A percentile compares a stretch with the other conserved stretches of the same genome.
phyloP scores from a whole-genome alignment of 306 rosid species.

The Luffa acutangula region DNA sequence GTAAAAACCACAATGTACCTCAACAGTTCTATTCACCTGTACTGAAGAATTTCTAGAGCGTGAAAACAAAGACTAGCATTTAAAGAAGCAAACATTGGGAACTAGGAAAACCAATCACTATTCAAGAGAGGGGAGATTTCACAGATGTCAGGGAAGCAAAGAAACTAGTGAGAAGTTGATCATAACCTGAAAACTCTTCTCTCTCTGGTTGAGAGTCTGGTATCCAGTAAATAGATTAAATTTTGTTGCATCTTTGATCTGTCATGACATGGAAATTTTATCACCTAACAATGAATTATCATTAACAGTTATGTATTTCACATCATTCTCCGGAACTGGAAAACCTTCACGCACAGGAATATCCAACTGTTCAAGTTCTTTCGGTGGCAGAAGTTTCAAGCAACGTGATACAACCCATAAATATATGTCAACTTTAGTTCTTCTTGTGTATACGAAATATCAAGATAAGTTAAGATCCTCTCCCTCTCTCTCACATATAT shows the following conservation, averaged over 20 bases:
- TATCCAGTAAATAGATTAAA: constrained; percentile 86
- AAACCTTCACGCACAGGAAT: constrained; percentile 35
- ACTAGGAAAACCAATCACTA: background rate
- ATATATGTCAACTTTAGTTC: constrained; percentile 3
- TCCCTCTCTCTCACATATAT: background rate
- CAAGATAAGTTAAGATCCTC: background rate
- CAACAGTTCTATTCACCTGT: constrained; percentile 52
- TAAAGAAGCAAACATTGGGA: background rate
- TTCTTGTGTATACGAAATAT: background rate
- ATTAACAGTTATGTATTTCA: constrained; percentile 41
- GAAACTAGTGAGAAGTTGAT: constrained; percentile 17
- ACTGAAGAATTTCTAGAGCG: constrained; percentile 11
- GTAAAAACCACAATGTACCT: constrained; percentile 83
- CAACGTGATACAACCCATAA: constrained; percentile 51
- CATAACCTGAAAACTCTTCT: constrained; percentile 62
- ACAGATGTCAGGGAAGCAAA: background rate
- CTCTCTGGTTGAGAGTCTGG: constrained; percentile 70
- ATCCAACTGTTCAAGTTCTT: constrained; percentile 74
- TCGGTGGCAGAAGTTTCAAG: constrained; percentile 62
- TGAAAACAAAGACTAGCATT: background rate
- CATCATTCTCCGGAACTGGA: constrained; percentile 27
- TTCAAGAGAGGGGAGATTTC: background rate
- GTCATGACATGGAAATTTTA: constrained; percentile 28
- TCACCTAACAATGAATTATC: constrained; percentile 25
- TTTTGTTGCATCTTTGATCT: constrained; percentile 27